Base-by-base conservation (phyloP, 768 basidiomycete genomes). In the Pseudohyphozyma bogoriensis region DNA sequence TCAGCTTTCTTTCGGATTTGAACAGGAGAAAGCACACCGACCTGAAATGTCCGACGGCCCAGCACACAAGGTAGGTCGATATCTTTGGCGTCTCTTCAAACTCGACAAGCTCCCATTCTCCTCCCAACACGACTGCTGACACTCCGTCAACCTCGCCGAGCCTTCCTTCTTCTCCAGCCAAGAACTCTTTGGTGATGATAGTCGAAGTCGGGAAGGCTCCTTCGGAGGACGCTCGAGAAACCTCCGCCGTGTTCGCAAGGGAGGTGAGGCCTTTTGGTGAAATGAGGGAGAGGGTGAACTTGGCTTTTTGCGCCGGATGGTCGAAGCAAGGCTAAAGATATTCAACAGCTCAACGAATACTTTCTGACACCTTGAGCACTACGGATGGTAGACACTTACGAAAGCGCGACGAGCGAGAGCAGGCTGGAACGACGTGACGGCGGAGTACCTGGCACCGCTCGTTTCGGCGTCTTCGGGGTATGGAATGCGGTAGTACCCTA, bases 241-340 rank as follows among this genome's bases (percentile, higher is more conserved):
- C 72, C n/a, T 79, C 82, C n/a, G 87, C 79, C 88, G 90, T 92
- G 76, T 96, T 97, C 76, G 83, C 85, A 61, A 97, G 76, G 71
- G 81, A 87, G 70, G 83, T 81, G 5, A 86, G 85, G 62, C 82
- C 81, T 11, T 75, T 77, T 59, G 83, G 82, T n/a, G 89, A 88
- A 68, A 78, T 53, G 52, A 70, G 65, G 12, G 67, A 60, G 56
- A 72, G 31, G 26, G 51, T 69, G 70, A 85, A 87, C 2, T 84
- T 89, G 0, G 91, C 86, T 73, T 96, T 96, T 66, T 92, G 78
- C 36, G 82, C 78, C 20, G 92, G 93, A 70, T 95, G 91, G 70
- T 95, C 92, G 87, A 88, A 93, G 76, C 85, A 88, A 29, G 87
- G 87, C 73, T 44, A 29, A n/a, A n/a, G n/a, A n/a, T n/a, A n/a